These are phyloP conservation scores for Trametes punicea DNA, from an alignment of 768 basidiomycete genomes.

Conservation along the genomic window DNA sequence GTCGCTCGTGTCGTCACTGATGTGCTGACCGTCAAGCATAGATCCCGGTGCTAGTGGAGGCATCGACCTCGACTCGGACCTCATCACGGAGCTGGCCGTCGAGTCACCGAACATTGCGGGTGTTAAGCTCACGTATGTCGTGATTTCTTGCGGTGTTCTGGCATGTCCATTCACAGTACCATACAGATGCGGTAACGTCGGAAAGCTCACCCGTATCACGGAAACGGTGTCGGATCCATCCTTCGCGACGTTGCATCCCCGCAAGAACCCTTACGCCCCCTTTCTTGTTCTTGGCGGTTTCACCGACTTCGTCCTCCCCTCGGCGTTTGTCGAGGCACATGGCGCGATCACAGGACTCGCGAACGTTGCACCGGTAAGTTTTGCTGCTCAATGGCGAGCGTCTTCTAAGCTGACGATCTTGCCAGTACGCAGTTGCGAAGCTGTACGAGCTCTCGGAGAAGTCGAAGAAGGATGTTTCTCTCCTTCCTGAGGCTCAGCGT, in stretches of 20 bases:
- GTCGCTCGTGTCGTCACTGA: not conserved
- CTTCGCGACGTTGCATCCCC: slow-evolving; percentile 60
- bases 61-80: slow-evolving; percentile 86
- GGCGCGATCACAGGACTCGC: slow-evolving; percentile 93
- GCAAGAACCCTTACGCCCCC: slow-evolving; percentile 59
- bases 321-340: slow-evolving; percentile 68
- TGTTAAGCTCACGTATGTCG: slow-evolving; percentile 81
- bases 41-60: slow-evolving; percentile 86
- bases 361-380: slow-evolving; percentile 71
- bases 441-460: slow-evolving; percentile 59
- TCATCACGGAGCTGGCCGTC: slow-evolving; percentile 73
- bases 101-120: slow-evolving; percentile 78
- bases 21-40: slow-evolving; percentile 29
- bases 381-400: not conserved
- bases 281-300: slow-evolving; percentile 89
- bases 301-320: slow-evolving; percentile 76
- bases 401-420: not conserved
- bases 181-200: slow-evolving; percentile 81
- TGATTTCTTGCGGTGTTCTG: not conserved
- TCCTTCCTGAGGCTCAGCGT: slow-evolving; percentile 64
- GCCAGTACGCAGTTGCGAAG: slow-evolving; percentile 53
- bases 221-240: slow-evolving; percentile 54
- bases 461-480: slow-evolving; percentile 49
- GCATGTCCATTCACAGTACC: not conserved
- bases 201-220: slow-evolving; percentile 84